Conservation (phyloP, 177 flowering plant genomes). For the Tripterygium wilfordii region DNA sequence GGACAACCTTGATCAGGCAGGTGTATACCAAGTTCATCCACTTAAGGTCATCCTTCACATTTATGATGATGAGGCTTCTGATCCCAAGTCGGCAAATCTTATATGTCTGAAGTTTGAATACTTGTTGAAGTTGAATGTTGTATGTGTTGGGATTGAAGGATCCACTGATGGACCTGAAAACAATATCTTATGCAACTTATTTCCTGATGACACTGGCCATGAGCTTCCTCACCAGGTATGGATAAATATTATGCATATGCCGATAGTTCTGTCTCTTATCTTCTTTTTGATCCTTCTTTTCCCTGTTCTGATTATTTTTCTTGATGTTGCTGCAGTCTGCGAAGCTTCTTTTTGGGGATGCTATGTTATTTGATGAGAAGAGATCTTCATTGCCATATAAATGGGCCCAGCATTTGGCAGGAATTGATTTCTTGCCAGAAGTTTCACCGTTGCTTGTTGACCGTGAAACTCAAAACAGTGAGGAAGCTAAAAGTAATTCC, state of each 20-base stretch:
- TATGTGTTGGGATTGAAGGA: constrained; percentile 86
- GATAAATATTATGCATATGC: not conserved
- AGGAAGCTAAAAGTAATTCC: constrained; percentile 33
- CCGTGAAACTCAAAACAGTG: constrained; percentile 37
- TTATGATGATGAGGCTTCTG: constrained; percentile 58
- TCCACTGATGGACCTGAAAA: constrained; percentile 56
- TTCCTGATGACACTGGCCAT: constrained; percentile 87
- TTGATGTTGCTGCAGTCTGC: constrained; percentile 57
- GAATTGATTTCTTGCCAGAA: constrained; percentile 93
- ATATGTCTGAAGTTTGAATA: constrained; percentile 77
- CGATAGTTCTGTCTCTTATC: not conserved
- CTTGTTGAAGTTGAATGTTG: constrained; percentile 74
- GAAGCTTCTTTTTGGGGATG: constrained; percentile 58
- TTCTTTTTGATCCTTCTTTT: not conserved
- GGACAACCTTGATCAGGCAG: constrained; percentile 57
- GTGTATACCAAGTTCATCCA: constrained; percentile 78
- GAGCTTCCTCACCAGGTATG: constrained; percentile 95
- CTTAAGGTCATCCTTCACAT: constrained; percentile 73
- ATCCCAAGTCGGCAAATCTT: constrained; percentile 55
- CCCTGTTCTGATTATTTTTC: constrained; percentile 3
- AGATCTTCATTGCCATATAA: constrained; percentile 78
- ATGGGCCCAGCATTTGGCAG: constrained; percentile 98
- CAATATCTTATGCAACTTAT: constrained; percentile 79
- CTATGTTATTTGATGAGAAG: constrained; percentile 53
- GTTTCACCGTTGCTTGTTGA: constrained; percentile 54